Conservation (phyloP, 179 eudicot species). For the Actinidia polygama region DNA sequence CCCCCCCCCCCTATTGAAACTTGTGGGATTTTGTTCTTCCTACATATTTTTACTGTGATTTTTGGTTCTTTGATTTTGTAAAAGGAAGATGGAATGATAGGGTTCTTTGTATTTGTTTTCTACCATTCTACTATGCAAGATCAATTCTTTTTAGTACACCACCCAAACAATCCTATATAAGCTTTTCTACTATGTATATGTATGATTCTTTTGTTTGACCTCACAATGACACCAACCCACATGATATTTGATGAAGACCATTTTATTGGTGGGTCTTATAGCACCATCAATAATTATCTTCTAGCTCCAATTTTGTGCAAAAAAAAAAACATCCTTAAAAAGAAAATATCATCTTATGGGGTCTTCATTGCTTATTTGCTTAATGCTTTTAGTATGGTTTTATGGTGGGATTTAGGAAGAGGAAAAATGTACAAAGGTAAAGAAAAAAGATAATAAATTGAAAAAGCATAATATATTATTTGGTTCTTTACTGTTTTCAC, state of each 20-base stretch:
- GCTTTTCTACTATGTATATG: not conserved
- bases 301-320: not conserved
- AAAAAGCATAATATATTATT: too few relatives aligned
- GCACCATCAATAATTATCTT: constrained; percentile 6
- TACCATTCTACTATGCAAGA: constrained; percentile 47
- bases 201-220: not conserved
- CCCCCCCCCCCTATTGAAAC: constrained; percentile 58
- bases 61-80: constrained; percentile 27
- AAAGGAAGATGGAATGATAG: constrained; percentile 62
- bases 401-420: too few relatives aligned
- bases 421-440: too few relatives aligned
- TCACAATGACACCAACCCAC: constrained; percentile 23
- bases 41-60: constrained; percentile 15
- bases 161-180: constrained; percentile 15
- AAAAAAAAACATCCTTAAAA: too few relatives aligned
- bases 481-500: too few relatives aligned
- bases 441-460: too few relatives aligned
- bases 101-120: constrained; percentile 59
- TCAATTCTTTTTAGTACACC: constrained; percentile 56
- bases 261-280: constrained; percentile 16
- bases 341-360: too few relatives aligned
- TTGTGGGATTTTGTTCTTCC: constrained; percentile 42
- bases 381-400: not conserved
- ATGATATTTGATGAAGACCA: constrained; percentile 24
- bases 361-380: not conserved